Evolutionary conservation across 768 basidiomycete species (phyloP), one percentile per base, ranked within the genome.

Genomic region (Heimioporus sp.): DNA sequence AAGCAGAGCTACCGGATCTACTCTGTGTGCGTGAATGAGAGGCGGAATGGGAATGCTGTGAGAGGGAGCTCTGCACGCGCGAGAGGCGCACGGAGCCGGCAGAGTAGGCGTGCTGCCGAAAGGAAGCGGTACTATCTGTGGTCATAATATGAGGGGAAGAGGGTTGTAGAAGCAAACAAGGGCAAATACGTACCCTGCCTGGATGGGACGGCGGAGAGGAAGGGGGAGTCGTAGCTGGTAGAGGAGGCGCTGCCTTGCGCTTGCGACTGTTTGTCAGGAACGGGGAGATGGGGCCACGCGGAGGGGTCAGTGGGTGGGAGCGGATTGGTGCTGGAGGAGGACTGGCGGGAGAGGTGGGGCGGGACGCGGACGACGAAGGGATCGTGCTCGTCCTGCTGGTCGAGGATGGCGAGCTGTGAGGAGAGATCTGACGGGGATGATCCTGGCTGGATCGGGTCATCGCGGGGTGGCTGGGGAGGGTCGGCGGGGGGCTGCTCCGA

Each of bases 21-120:
- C 79, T 80, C 41, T 77, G 74, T 28, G 67, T 61, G 46, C 73
- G 70, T 13, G 80, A 80, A 6, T 79, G 77, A 5, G 76, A 66
- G 8, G 64, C 60, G 11, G 77, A 77, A 10, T 65, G 54, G 21
- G 74, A 63, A 40, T 49, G 41, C 17, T 67, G 47, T 12, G 67
- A 63, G 46, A 68, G 44, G 13, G 55, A 64, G 60, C 72, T 76
- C n/a, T 74, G 78, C 12, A 68, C 65, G 35, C 71, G 66, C 6
- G 72, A 67, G 11, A 57, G 43, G n/a, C 63, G 65, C 24, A 53
- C 55, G 13, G 76, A 72, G 8, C 61, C 54, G 15, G 70, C 62
- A 10, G 73, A 68, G 48, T 53, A 53, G 16, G 50, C 58, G 56
- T 61, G 56, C 55, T 57, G 67, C 58, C 59, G 66, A 53, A 66